Conservation (phyloP, 1,284 basidiomycete genomes). For the Flammula alnicola region DNA sequence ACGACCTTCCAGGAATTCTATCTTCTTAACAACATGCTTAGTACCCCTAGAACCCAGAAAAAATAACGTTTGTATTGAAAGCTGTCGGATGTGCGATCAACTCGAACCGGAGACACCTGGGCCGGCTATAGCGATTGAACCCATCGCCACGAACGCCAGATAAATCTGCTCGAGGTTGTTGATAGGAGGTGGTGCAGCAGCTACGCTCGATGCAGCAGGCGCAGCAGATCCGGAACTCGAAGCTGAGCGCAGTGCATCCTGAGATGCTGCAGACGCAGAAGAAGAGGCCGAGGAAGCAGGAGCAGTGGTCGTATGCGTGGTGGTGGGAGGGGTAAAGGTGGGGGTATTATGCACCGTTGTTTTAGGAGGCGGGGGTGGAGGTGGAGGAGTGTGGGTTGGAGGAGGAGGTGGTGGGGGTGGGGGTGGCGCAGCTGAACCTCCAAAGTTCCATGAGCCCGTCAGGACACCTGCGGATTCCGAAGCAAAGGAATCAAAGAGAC, state of each 20-base stretch:
- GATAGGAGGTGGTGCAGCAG: slow-evolving; percentile 17
- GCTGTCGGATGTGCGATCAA: neutral
- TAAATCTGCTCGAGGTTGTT: slow-evolving; percentile 26
- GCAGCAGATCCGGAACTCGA: slow-evolving; percentile 20
- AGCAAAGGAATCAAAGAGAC: slow-evolving; percentile 68
- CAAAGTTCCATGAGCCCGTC: slow-evolving; percentile 59
- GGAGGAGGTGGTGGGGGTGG: slow-evolving; percentile 26
- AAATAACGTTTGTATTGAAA: neutral
- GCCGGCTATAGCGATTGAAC: slow-evolving; percentile 19
- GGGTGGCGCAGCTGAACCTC: slow-evolving; percentile 29
- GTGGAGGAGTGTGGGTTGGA: slow-evolving; percentile 18
- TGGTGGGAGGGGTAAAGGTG: slow-evolving; percentile 4
- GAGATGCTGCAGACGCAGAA: too few relatives aligned
- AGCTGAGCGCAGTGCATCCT: slow-evolving; percentile 17
- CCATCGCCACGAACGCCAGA: slow-evolving; percentile 22
- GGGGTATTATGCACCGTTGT: slow-evolving; percentile 14
- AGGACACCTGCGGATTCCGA: slow-evolving; percentile 51
- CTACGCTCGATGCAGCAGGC: slow-evolving; percentile 15
- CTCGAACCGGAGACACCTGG: slow-evolving; percentile 5
- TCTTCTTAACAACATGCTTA: too few relatives aligned
- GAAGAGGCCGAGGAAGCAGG: too few relatives aligned
- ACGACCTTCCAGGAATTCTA: neutral
- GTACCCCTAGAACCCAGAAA: too few relatives aligned
- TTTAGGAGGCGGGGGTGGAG: slow-evolving; percentile 12
- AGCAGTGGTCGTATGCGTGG: slow-evolving; percentile 11